phyloP scores from a whole-genome alignment of 106 monocot species.

The Apostasia shenzhenica region DNA sequence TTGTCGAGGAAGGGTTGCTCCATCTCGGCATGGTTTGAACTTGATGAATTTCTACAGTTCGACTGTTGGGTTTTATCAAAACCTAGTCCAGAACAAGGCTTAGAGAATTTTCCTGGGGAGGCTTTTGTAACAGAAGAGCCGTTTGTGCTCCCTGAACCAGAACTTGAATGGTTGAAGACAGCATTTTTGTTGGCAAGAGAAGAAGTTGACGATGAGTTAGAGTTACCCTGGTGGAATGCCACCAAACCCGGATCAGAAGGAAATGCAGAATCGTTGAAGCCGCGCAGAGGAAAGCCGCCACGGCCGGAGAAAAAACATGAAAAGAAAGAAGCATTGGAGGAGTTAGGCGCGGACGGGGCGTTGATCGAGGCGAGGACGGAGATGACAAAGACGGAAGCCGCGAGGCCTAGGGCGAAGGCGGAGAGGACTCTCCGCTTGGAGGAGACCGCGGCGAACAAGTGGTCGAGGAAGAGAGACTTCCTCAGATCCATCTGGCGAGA shows the following conservation, averaged over 20 bases:
- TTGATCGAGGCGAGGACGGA: background rate
- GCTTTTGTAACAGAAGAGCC: background rate
- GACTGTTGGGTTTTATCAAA: background rate
- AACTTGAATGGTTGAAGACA: too few relatives aligned
- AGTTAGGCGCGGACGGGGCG: background rate
- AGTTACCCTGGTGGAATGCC: background rate
- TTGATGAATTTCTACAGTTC: background rate
- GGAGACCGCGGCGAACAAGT: background rate
- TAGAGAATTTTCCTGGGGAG: background rate
- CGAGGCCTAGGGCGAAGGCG: background rate
- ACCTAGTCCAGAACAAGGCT: background rate
- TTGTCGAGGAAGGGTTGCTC: background rate
- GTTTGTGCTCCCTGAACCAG: background rate
- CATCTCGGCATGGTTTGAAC: background rate
- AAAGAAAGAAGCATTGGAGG: background rate
- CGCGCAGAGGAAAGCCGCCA: background rate
- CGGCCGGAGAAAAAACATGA: background rate
- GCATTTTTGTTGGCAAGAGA: constrained; percentile 1
- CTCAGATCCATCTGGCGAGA: background rate
- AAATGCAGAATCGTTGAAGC: background rate
- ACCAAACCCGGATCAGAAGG: background rate
- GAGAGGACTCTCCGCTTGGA: constrained; percentile 3
- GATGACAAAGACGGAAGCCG: background rate
- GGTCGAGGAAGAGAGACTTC: constrained; percentile 7
- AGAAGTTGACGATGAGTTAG: background rate